phyloP scores from a whole-genome alignment of 2,329 filamentous ascomycete genomes.

The Metarhizium sp. region DNA sequence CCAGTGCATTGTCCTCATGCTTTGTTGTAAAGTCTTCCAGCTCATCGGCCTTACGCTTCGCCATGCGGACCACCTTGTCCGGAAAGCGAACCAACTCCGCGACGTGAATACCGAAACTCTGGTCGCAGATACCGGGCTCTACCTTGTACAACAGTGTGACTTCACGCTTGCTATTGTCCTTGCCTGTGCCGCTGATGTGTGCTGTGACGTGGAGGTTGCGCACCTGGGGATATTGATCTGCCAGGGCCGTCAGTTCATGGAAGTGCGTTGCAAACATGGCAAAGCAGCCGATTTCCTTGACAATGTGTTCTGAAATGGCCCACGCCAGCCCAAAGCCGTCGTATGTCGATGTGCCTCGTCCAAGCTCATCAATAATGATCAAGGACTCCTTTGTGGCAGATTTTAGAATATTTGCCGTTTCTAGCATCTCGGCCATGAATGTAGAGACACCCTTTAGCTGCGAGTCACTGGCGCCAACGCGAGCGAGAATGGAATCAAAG shows the following conservation, averaged over 20 bases:
- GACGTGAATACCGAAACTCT: slow-evolving; percentile 97
- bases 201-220: slow-evolving; percentile 93
- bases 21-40: slow-evolving; percentile 89
- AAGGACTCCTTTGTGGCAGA: slow-evolving; percentile 89
- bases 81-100: slow-evolving; percentile 95
- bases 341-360: slow-evolving; percentile 93
- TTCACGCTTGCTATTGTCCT: slow-evolving; percentile 53
- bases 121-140: slow-evolving; percentile 88
- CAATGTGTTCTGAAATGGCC: slow-evolving; percentile 96
- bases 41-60: slow-evolving; percentile 97
- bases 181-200: slow-evolving; percentile 58
- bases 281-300: slow-evolving; percentile 89
- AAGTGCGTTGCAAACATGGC: slow-evolving; percentile 97
- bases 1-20: slow-evolving; percentile 50
- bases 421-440: slow-evolving; percentile 99
- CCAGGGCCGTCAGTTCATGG: slow-evolving; percentile 89
- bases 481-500: slow-evolving; percentile 92
- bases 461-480: slow-evolving; percentile 90
- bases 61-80: slow-evolving; percentile 96
- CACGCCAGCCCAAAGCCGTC: slow-evolving; percentile 98
- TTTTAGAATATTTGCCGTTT: slow-evolving; percentile 97
- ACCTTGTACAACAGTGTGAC: slow-evolving; percentile 97
- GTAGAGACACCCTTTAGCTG: slow-evolving; percentile 97
- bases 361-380: slow-evolving; percentile 97
- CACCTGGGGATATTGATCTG: slow-evolving; percentile 78